Base-by-base conservation (phyloP, 1,139 yeast genomes). In the Hanseniaspora sp. region DNA sequence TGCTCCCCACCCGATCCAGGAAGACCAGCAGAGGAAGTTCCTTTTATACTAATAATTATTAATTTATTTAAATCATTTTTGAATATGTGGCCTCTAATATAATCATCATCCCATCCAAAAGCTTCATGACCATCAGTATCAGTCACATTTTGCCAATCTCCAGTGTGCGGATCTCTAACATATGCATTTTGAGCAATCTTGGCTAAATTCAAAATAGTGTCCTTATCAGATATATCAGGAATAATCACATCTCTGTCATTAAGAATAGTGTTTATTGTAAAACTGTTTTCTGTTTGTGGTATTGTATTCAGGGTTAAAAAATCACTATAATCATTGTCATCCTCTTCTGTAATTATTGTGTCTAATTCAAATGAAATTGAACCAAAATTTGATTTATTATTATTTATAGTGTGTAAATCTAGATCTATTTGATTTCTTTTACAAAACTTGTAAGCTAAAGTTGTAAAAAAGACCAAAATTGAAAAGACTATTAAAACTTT, bases 151-250 rank as follows among this genome's bases (percentile, higher is more conserved):
- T 83, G 71, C 98, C 98, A 92, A 65, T 87, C 95, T 55, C 90
- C 95, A 42, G 80, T 77, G 12, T 66, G 63, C 1, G 97, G 96
- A 42, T 79, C 71, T 51, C 77, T 76, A 1, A 87, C 95, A 64
- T 92, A 92, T 2, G 98, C 97, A 67, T 92, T 86, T 1, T 95
- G 85, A 0, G 96, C 81, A 78, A 92, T 84, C 55, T 83, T 70
- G 0, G 97, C 98, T 47, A 92, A 70, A 1, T 85, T 72, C 5
- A 90, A 72, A 6, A 92, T 66, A 0, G 96, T 85, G 42, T 79
- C 80, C 55, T 76, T 76, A 67, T 90, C 95, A 3, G 78, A 69
- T 8, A 92, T 71, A 62, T 92, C 79, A 0, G 98, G 98, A 1
- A 51, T 35, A 13, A 51, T 35, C 4, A 43, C 17, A 6, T 30